Conservation (phyloP, 2,329 filamentous ascomycete species). For the Diaporthe humulicola region DNA sequence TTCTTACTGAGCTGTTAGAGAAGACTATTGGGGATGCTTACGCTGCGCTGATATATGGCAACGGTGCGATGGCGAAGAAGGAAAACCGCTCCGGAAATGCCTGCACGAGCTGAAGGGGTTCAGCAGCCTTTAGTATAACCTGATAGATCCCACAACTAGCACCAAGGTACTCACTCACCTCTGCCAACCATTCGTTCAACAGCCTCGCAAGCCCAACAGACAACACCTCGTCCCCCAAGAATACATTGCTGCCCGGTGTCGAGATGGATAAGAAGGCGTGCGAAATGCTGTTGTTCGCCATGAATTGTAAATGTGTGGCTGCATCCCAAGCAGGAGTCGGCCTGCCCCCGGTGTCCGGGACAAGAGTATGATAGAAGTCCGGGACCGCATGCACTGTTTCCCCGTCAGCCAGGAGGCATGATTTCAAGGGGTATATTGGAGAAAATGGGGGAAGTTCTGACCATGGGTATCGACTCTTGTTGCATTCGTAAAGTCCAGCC, state of each 20-base stretch:
- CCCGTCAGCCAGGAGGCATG: background rate
- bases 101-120: background rate
- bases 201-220: background rate
- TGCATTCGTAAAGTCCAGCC: background rate
- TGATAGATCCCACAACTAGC: background rate
- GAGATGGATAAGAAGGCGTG: conserved; percentile 3
- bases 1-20: background rate
- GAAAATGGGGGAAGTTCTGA: background rate
- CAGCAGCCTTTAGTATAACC: background rate
- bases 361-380: background rate
- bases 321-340: background rate
- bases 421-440: too few species aligned
- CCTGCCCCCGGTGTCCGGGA: background rate
- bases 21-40: background rate
- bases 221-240: background rate
- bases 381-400: background rate
- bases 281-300: conserved; percentile 7
- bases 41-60: background rate
- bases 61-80: background rate
- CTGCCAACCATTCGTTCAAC: conserved; percentile 8
- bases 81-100: background rate
- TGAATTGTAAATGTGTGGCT: background rate
- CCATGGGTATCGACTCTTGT: conserved; percentile 9
- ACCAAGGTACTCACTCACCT: background rate
- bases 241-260: background rate